phyloP scores from a whole-genome alignment of 352 stramenopile genomes.

The Globisporangium viniferum region DNA sequence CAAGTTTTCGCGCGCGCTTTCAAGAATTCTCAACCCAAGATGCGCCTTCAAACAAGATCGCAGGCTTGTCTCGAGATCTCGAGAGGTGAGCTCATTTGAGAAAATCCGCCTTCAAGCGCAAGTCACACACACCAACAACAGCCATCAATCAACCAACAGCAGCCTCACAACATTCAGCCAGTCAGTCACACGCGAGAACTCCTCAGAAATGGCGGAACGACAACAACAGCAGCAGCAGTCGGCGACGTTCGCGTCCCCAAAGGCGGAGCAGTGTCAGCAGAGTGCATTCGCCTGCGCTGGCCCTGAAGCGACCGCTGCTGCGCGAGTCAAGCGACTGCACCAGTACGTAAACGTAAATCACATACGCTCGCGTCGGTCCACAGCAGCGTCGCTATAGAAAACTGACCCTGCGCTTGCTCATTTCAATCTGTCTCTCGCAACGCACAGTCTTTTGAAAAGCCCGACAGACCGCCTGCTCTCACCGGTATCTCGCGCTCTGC shows the following conservation, averaged over 20 bases:
- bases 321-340: conserved; percentile 15
- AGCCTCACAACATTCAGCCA: background rate
- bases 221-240: background rate
- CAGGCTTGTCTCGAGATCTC: background rate
- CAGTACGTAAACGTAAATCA: background rate
- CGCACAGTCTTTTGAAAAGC: conserved; percentile 45
- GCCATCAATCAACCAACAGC: background rate
- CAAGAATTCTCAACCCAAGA: conserved; percentile 5
- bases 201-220: conserved; percentile 3
- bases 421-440: background rate
- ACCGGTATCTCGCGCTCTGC: conserved; percentile 49
- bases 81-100: conserved; percentile 1
- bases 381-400: background rate
- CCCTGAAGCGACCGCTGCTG: background rate
- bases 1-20: conserved; percentile 5
- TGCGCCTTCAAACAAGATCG: background rate
- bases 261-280: background rate
- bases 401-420: background rate
- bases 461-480: conserved; percentile 71
- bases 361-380: background rate
- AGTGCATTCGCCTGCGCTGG: background rate
- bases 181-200: background rate
- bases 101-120: background rate
- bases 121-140: background rate
- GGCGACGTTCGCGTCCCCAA: background rate